Percentiles rank a stretch among this genome's conserved stretches.
Conservation (phyloP, 1,139 yeast genomes). For the Sugiyamaella castrensis region DNA sequence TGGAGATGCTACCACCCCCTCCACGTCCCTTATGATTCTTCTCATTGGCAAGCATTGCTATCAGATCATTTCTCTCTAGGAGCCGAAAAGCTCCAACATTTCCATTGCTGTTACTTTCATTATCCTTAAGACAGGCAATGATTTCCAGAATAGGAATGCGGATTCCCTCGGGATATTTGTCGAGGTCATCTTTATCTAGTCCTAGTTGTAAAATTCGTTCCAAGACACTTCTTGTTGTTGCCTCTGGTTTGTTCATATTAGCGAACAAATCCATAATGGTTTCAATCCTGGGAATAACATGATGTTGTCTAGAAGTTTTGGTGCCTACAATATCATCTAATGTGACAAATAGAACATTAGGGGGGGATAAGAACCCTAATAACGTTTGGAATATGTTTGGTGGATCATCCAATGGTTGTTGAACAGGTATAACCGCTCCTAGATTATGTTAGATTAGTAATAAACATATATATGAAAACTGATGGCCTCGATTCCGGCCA, state of each 20-base stretch:
- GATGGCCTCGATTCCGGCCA: too few species aligned
- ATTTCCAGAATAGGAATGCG: conserved; percentile 55
- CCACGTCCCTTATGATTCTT: not conserved
- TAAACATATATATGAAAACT: conserved; percentile 24
- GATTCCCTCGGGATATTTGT: conserved; percentile 73
- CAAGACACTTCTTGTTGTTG: conserved; percentile 52
- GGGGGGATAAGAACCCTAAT: conserved; percentile 18
- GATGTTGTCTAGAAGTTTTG: conserved; percentile 51
- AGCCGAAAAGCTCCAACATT: conserved; percentile 48
- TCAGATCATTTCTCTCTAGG: conserved; percentile 65
- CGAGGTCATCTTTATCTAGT: conserved; percentile 52
- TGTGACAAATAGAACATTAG: conserved; percentile 21
- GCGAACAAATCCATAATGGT: conserved; percentile 43
- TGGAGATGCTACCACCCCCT: conserved; percentile 1
- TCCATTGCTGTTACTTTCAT: conserved; percentile 23
- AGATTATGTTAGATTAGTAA: not conserved
- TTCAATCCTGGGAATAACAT: conserved; percentile 16
- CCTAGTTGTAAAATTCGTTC: conserved; percentile 57
- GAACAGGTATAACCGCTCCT: conserved; percentile 3
- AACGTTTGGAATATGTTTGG: conserved; percentile 26
- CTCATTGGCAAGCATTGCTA: not conserved
- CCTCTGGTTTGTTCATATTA: conserved; percentile 32
- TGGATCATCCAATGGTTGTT: conserved; percentile 26
- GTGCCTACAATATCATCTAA: conserved; percentile 55
- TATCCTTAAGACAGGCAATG: conserved; percentile 36